phyloP scores from a whole-genome alignment of 2,329 filamentous ascomycete species.

The Ascochyta lentis region DNA sequence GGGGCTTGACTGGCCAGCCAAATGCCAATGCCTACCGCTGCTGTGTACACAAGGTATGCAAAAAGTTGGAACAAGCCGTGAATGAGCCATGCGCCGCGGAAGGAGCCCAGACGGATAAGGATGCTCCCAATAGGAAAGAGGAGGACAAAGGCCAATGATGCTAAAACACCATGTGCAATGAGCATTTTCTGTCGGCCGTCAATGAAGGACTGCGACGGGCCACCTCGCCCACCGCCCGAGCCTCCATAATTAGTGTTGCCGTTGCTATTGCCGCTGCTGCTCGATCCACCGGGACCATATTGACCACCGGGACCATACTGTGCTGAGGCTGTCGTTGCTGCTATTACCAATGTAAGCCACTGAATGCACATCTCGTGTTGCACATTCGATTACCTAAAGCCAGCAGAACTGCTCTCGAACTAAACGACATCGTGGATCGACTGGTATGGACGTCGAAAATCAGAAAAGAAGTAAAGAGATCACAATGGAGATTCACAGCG shows the following conservation, averaged over 20 bases:
- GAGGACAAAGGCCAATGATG: slow-evolving; percentile 52
- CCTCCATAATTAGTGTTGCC: neutral
- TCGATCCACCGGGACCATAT: slow-evolving; percentile 6
- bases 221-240: slow-evolving; percentile 9
- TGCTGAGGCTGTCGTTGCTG: slow-evolving; percentile 22
- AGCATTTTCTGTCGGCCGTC: slow-evolving; percentile 30
- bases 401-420: slow-evolving; percentile 16
- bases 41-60: slow-evolving; percentile 56
- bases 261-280: slow-evolving; percentile 3
- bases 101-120: slow-evolving; percentile 50
- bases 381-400: slow-evolving; percentile 17
- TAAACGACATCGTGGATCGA: slow-evolving; percentile 17
- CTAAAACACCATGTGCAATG: slow-evolving; percentile 53
- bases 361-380: neutral
- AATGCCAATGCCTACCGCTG: slow-evolving; percentile 60
- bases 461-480: neutral
- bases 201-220: slow-evolving; percentile 18
- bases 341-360: slow-evolving; percentile 11
- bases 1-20: slow-evolving; percentile 52
- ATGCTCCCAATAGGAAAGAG: slow-evolving; percentile 56
- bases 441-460: neutral
- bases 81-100: slow-evolving; percentile 51
- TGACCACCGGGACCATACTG: slow-evolving; percentile 21
- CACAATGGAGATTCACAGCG: neutral
- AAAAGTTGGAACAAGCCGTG: slow-evolving; percentile 57